These are phyloP conservation scores for Thermochaetoides dissita DNA, from an alignment of 2,329 filamentous ascomycete genomes.

Conservation along the genomic window DNA sequence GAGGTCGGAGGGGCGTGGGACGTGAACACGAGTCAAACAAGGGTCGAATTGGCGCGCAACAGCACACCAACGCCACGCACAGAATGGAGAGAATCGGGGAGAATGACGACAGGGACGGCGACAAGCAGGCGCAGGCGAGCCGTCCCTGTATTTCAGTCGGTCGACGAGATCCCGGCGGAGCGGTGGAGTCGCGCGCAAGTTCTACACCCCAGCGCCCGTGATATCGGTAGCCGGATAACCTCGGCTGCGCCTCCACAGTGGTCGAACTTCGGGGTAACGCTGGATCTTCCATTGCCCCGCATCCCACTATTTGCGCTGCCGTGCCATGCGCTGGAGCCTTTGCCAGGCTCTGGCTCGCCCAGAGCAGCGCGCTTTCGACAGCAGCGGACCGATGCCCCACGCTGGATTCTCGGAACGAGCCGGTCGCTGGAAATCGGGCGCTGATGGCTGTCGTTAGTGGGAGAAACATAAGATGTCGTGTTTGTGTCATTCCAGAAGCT, in stretches of 20 bases:
- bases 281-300: conserved; percentile 9
- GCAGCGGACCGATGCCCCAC: too few relatives aligned
- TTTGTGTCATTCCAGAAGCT: too few relatives aligned
- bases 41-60: neutral
- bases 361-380: too few relatives aligned
- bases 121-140: neutral
- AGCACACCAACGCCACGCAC: neutral
- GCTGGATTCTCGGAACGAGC: too few relatives aligned
- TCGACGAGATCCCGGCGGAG: conserved; percentile 5
- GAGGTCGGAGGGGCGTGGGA: neutral
- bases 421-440: too few relatives aligned
- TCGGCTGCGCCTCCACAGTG: conserved; percentile 9
- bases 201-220: conserved; percentile 8
- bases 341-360: too few relatives aligned
- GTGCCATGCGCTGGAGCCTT: too few relatives aligned
- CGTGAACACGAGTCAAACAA: neutral
- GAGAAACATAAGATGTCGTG: too few relatives aligned
- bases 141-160: conserved; percentile 3
- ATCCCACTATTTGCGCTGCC: neutral
- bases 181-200: conserved; percentile 4
- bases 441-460: too few relatives aligned
- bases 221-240: conserved; percentile 15
- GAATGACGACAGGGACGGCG: conserved; percentile 3
- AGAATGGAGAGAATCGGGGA: neutral
- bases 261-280: conserved; percentile 5